phyloP scores from a whole-genome alignment of 2,329 filamentous ascomycete genomes.

The Pleomassaria siparia region DNA sequence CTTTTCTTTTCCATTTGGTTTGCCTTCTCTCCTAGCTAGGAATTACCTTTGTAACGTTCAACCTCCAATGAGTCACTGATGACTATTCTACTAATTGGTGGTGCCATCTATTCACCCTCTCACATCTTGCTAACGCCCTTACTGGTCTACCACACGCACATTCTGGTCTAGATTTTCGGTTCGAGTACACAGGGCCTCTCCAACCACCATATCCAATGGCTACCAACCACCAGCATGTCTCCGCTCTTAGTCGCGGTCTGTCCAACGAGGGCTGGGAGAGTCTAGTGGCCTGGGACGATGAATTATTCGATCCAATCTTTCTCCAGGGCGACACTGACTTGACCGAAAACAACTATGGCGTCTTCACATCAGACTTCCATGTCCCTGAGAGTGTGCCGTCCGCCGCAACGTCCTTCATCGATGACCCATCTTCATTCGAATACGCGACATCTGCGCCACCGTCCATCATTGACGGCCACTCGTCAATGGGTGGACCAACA shows the following conservation, averaged over 20 bases:
- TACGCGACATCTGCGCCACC: slow-evolving; percentile 31
- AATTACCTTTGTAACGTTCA: neutral
- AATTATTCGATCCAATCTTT: slow-evolving; percentile 29
- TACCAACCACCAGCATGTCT: slow-evolving; percentile 15
- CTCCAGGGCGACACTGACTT: slow-evolving; percentile 25
- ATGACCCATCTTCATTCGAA: slow-evolving; percentile 30
- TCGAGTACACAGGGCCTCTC: neutral
- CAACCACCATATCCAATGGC: slow-evolving; percentile 9
- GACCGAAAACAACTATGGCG: slow-evolving; percentile 2
- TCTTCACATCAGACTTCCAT: slow-evolving; percentile 17
- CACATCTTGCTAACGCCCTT: neutral
- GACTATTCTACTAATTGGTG: slow-evolving; percentile 5
- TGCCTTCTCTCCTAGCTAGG: too few relatives aligned
- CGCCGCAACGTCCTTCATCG: slow-evolving; percentile 26
- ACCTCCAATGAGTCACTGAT: slow-evolving; percentile 4
- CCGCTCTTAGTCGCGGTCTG: slow-evolving; percentile 15
- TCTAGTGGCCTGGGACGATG: slow-evolving; percentile 31
- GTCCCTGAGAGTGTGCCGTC: slow-evolving; percentile 26
- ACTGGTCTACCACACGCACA: neutral
- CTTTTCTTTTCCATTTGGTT: slow-evolving; percentile 2
- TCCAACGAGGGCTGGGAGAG: slow-evolving; percentile 32
- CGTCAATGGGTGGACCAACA: slow-evolving; percentile 24
- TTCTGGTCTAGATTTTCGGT: neutral
- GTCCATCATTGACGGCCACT: slow-evolving; percentile 28
- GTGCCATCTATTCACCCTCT: slow-evolving; percentile 1